Evolutionary conservation across 176 grass and related monocot species (phyloP).

Genomic region (Musa beccarii): DNA sequence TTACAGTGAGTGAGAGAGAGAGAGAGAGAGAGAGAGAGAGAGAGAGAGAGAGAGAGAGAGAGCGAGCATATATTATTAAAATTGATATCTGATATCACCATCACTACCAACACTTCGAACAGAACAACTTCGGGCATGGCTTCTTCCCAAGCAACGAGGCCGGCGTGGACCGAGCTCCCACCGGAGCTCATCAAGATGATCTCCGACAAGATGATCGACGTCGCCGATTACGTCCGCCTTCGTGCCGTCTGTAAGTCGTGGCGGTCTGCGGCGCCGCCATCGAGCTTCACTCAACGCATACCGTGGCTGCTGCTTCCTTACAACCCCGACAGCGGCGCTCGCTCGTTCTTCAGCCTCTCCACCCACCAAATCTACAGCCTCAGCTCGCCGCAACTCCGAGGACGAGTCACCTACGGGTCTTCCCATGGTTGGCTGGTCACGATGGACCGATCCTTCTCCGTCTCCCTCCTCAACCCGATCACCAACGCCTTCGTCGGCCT

Average conservation of each 20-base stretch:
- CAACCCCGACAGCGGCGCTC: not conserved
- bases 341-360: not conserved
- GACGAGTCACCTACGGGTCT: not conserved
- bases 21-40: too few species aligned
- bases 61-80: too few species aligned
- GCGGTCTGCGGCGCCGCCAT: not conserved
- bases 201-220: not conserved
- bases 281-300: not conserved
- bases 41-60: too few species aligned
- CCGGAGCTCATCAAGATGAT: not conserved
- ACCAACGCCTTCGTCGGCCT: not conserved
- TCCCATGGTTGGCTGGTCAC: not conserved
- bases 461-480: not conserved
- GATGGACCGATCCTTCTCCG: not conserved
- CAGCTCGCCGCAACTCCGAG: too few species aligned
- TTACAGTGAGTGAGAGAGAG: too few species aligned
- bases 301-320: not conserved
- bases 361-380: not conserved
- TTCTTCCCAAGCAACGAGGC: not conserved
- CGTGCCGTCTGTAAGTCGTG: not conserved
- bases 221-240: slow-evolving; percentile 3
- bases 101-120: too few species aligned
- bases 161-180: not conserved
- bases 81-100: too few species aligned
- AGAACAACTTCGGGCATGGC: too few species aligned